phyloP scores from a whole-genome alignment of 768 basidiomycete species.

The Tricholoma flavovirens region DNA sequence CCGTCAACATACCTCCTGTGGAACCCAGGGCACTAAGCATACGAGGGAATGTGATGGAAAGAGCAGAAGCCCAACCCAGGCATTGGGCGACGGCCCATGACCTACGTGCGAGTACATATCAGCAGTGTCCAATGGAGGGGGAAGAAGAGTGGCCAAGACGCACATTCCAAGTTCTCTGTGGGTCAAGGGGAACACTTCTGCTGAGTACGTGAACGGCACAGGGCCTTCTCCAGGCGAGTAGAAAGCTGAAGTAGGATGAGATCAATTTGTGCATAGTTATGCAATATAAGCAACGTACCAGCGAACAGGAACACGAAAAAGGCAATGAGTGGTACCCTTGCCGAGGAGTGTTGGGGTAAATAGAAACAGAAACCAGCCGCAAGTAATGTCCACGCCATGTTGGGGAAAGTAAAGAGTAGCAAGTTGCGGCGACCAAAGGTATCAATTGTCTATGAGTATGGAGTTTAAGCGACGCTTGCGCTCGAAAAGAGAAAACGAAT shows the following conservation, averaged over 20 bases:
- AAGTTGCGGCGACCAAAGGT: conserved; percentile 77
- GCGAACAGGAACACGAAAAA: conserved; percentile 40
- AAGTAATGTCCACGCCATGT: conserved; percentile 72
- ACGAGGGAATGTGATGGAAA: conserved; percentile 55
- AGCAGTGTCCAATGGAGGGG: conserved; percentile 21
- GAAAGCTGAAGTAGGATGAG: conserved; percentile 33
- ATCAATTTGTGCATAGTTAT: not conserved
- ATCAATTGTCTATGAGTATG: conserved; percentile 45
- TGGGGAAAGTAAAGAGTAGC: conserved; percentile 72
- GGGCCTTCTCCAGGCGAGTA: conserved; percentile 88
- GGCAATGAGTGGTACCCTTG: conserved; percentile 38
- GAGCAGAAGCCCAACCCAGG: conserved; percentile 26
- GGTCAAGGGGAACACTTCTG: conserved; percentile 86
- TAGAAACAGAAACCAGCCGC: conserved; percentile 72
- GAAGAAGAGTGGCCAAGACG: conserved; percentile 24
- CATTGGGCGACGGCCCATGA: no score
- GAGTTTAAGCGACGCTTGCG: conserved; percentile 5
- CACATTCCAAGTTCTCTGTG: conserved; percentile 63
- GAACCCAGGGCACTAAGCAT: conserved; percentile 40
- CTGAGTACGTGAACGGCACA: conserved; percentile 87
- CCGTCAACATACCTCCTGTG: conserved; percentile 26
- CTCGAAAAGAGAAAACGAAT: conserved; percentile 9
- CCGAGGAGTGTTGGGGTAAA: conserved; percentile 30
- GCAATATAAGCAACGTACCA: conserved; percentile 19
- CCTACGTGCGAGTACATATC: conserved; percentile 8